Evolutionary conservation across 805 yeast genomes (phyloP).

Genomic region (Sporopachydermia lactativora): DNA sequence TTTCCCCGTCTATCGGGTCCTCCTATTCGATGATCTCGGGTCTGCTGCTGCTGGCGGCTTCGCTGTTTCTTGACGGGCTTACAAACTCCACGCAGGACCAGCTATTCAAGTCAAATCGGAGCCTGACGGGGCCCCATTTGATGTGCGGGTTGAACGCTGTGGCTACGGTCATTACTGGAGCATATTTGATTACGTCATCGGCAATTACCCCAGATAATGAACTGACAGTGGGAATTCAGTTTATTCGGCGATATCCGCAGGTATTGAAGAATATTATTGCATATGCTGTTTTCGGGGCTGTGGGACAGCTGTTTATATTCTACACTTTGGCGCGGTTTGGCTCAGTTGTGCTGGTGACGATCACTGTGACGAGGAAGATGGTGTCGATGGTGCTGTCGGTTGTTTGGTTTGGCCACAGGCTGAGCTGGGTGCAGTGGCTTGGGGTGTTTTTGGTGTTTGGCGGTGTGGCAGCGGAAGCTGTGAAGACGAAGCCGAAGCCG

Average conservation of each 20-base stretch:
- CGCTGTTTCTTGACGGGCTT: slow-evolving; percentile 77
- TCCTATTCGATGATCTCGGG: slow-evolving; percentile 33
- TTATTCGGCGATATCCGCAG: slow-evolving; percentile 35
- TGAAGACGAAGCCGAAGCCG: no score
- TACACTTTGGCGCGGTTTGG: slow-evolving; percentile 73
- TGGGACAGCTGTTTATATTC: slow-evolving; percentile 93
- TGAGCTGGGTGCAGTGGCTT: slow-evolving; percentile 52
- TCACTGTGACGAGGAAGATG: slow-evolving; percentile 95
- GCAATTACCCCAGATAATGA: slow-evolving; percentile 34
- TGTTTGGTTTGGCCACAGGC: slow-evolving; percentile 66
- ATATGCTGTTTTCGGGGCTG: slow-evolving; percentile 70
- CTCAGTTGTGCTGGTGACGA: slow-evolving; percentile 73
- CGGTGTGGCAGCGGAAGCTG: slow-evolving; percentile 76
- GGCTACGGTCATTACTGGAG: slow-evolving; percentile 26
- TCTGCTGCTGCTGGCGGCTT: slow-evolving; percentile 36
- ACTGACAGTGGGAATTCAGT: slow-evolving; percentile 30
- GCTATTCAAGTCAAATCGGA: slow-evolving; percentile 37
- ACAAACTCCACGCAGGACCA: slow-evolving; percentile 92
- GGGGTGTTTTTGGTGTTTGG: slow-evolving; percentile 74
- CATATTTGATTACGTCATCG: slow-evolving; percentile 30
- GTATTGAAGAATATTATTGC: slow-evolving; percentile 44
- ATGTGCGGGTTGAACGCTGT: slow-evolving; percentile 57
- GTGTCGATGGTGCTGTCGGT: slow-evolving; percentile 87
- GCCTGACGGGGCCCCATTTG: slow-evolving; percentile 71
- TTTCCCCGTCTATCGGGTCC: slow-evolving; percentile 25